Conservation (phyloP, 164 flowering plant species). For the Litsea cubeba region DNA sequence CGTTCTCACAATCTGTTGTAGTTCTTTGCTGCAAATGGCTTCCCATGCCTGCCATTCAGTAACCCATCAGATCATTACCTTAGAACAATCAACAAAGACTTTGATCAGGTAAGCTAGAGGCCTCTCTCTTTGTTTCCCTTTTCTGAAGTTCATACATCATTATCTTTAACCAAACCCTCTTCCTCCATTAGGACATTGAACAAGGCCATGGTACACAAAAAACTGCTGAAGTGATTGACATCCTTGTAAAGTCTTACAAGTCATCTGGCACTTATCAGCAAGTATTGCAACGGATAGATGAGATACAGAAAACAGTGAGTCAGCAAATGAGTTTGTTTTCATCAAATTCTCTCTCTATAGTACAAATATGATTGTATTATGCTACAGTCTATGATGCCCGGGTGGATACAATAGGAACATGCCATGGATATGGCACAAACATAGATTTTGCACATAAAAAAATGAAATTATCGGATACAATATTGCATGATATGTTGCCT, state of each 20-base stretch:
- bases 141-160: too few species aligned
- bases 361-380: too few species aligned
- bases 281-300: slow-evolving; percentile 21
- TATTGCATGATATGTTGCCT: too few species aligned
- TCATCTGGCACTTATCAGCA: slow-evolving; percentile 30
- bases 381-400: too few species aligned
- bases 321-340: background rate
- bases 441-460: too few species aligned
- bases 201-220: slow-evolving; percentile 23
- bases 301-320: slow-evolving; percentile 28
- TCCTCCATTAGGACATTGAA: slow-evolving; percentile 26
- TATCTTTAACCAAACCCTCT: background rate
- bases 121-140: background rate
- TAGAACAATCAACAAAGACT: slow-evolving; percentile 65
- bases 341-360: too few species aligned
- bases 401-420: too few species aligned
- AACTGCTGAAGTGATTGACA: slow-evolving; percentile 29
- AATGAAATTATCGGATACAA: too few species aligned
- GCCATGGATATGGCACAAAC: too few species aligned
- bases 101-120: slow-evolving; percentile 40
- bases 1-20: slow-evolving; percentile 11
- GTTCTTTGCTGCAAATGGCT: slow-evolving; percentile 67
- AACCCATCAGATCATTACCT: slow-evolving; percentile 87
- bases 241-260: slow-evolving; percentile 38
- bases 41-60: slow-evolving; percentile 59